Evolutionary conservation across 2,329 filamentous ascomycete species (phyloP), one percentile per base, ranked within the genome.

Genomic region (Berkeleyomyces basicola): DNA sequence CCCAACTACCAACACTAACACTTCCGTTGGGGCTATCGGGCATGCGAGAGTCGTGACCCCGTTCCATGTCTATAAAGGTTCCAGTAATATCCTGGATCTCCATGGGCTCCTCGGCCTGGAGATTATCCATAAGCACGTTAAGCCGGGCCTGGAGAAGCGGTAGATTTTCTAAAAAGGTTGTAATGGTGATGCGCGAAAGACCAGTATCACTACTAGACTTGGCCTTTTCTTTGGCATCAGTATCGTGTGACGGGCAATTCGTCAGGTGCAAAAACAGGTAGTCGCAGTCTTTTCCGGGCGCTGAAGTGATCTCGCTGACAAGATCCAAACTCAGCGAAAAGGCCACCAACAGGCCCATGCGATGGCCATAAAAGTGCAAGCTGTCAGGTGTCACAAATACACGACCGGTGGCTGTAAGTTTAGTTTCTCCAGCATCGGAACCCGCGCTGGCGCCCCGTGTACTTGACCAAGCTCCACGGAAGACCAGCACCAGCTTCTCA

Each of bases 281-380:
- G 39, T 97, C 81, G 71, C 91, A 95, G 73, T 99, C 93, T 70
- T 90, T 96, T 68, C 96, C 90, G 70, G 86, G 86, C 23, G 93
- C 93, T 10, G 90, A 86, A 1, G 90, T 90, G 49, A 97, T 89
- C 72, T 97, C 93, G 7, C 84, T 83, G 63, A 99, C 89, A 58
- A 81, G 84, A 62, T 85, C 81, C 63, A 99, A 78, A 62, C 80
- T 83, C 59, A 95, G 82, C 14, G 82, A 82, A 59, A 90, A 92
- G 0, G 92, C 88, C 43, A 96, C 79, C 0, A 97, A 87, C 4
- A 99, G 79, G 4, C 93, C 93, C 71, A 96, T 84, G 70, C 96
- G 88, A 70, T 97, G 88, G 68, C 91, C 95, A 74, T 96, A 99
- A 70, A 99, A 97, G 72, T 95, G 97, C 71, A 99, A 84, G 67